These are phyloP conservation scores for Claviceps paspali DNA, from an alignment of 2,329 filamentous ascomycete genomes.

Conservation along the genomic window DNA sequence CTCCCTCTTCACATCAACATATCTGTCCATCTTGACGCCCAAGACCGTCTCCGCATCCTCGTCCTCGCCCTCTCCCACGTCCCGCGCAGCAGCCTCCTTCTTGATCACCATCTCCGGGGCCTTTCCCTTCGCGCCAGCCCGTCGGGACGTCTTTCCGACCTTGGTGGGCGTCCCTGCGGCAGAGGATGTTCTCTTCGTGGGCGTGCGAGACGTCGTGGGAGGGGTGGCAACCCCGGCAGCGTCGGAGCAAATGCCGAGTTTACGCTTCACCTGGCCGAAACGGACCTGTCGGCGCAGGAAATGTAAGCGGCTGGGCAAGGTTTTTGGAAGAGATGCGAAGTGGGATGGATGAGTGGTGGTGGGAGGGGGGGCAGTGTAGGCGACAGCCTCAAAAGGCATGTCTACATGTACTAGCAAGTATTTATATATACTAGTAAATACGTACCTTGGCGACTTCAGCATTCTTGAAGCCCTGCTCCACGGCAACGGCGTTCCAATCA, in stretches of 20 bases:
- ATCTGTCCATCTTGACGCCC: slow-evolving; percentile 8
- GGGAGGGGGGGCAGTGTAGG: too few species aligned
- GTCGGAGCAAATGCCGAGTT: slow-evolving; percentile 24
- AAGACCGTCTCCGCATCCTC: slow-evolving; percentile 6
- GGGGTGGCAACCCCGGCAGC: slow-evolving; percentile 2
- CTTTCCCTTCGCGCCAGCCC: slow-evolving; percentile 12
- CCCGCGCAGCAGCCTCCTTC: slow-evolving; percentile 7
- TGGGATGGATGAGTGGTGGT: too few species aligned
- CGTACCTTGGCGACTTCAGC: slow-evolving; percentile 28
- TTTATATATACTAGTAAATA: too few species aligned
- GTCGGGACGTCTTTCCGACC: slow-evolving; percentile 16
- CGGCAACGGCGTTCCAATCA: slow-evolving; percentile 32
- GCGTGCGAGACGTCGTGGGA: slow-evolving; percentile 4
- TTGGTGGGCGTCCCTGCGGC: slow-evolving; percentile 12
- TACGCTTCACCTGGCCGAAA: slow-evolving; percentile 34
- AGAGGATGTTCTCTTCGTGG: slow-evolving; percentile 10
- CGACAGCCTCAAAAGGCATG: too few species aligned
- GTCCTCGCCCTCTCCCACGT: slow-evolving; percentile 9
- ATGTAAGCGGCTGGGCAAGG: too few species aligned
- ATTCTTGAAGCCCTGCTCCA: slow-evolving; percentile 27
- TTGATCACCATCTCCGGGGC: slow-evolving; percentile 8
- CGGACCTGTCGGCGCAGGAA: slow-evolving; percentile 19
- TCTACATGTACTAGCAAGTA: too few species aligned
- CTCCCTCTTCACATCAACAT: background rate
- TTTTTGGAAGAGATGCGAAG: too few species aligned